Conservation (phyloP, 768 basidiomycete species). For the Suillus subaureus region DNA sequence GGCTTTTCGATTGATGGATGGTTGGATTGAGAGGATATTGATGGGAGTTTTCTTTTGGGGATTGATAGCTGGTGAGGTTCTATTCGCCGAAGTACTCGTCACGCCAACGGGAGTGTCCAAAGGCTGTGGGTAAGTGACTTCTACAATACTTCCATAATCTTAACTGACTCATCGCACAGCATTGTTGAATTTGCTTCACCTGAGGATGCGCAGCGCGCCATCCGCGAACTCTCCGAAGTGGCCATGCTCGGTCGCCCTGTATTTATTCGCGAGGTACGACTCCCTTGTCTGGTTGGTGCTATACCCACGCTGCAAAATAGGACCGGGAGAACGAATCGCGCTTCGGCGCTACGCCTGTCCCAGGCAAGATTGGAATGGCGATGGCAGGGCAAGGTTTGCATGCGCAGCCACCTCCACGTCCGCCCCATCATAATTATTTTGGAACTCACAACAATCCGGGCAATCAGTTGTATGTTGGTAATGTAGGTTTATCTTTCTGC, state of each 20-base stretch:
- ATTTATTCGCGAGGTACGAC: conserved; percentile 90
- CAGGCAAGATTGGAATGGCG: conserved; percentile 94
- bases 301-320: conserved; percentile 40
- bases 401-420: conserved; percentile 81
- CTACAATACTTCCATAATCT: background rate
- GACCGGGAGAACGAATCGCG: conserved; percentile 96
- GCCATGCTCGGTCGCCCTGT: conserved; percentile 91
- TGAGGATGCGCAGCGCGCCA: conserved; percentile 88
- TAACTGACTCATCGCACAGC: conserved; percentile 44
- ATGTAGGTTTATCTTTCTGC: conserved; percentile 51
- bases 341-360: conserved; percentile 93
- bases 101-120: conserved; percentile 97
- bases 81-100: conserved; percentile 98
- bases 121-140: conserved; percentile 89
- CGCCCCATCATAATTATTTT: conserved; percentile 78
- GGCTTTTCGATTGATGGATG: conserved; percentile 49
- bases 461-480: conserved; percentile 91
- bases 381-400: conserved; percentile 90
- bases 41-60: conserved; percentile 91
- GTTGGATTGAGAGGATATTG: conserved; percentile 83
- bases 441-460: conserved; percentile 63
- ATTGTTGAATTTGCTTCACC: conserved; percentile 94
- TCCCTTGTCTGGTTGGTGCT: conserved; percentile 6
- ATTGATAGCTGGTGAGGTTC: conserved; percentile 97
- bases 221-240: conserved; percentile 89